phyloP scores from a whole-genome alignment of 2,329 filamentous ascomycete species.

The Ramularia endophylla region DNA sequence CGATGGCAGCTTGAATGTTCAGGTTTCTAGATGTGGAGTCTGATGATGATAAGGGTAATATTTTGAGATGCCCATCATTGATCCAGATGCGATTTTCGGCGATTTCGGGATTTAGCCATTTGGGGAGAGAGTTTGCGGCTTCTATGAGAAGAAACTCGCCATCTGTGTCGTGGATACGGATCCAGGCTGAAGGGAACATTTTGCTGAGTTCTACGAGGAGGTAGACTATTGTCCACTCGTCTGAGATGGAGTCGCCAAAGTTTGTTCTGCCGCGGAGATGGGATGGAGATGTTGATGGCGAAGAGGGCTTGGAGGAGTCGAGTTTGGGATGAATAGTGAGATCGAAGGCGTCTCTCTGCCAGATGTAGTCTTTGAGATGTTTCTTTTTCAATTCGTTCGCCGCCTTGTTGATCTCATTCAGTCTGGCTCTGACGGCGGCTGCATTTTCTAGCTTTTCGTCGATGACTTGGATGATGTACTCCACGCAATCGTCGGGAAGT shows the following conservation, averaged over 20 bases:
- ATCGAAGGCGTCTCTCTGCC: conserved; percentile 82
- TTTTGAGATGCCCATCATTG: conserved; percentile 64
- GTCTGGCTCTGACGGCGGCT: conserved; percentile 54
- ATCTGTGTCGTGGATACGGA: conserved; percentile 77
- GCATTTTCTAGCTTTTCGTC: conserved; percentile 44
- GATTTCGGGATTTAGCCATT: conserved; percentile 87
- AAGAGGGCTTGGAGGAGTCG: conserved; percentile 8
- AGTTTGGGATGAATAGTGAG: conserved; percentile 53
- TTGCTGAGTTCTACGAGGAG: conserved; percentile 75
- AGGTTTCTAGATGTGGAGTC: conserved; percentile 42
- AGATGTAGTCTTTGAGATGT: conserved; percentile 80
- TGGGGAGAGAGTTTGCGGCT: conserved; percentile 78
- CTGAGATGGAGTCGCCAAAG: conserved; percentile 90
- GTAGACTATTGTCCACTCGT: conserved; percentile 96
- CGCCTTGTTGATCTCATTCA: conserved; percentile 68
- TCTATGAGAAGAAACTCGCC: conserved; percentile 95
- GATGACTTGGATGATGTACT: conserved; percentile 74
- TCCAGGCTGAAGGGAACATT: conserved; percentile 68
- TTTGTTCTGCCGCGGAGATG: conserved; percentile 67
- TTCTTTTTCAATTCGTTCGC: conserved; percentile 57
- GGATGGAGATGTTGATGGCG: conserved; percentile 10
- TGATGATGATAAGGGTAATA: conserved; percentile 55
- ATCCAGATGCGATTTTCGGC: conserved; percentile 89
- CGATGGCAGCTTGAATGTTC: conserved; percentile 58
- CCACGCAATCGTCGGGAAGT: conserved; percentile 76